Evolutionary conservation across 2,329 filamentous ascomycete genomes (phyloP).

Genomic region (Fusarium sp.): DNA sequence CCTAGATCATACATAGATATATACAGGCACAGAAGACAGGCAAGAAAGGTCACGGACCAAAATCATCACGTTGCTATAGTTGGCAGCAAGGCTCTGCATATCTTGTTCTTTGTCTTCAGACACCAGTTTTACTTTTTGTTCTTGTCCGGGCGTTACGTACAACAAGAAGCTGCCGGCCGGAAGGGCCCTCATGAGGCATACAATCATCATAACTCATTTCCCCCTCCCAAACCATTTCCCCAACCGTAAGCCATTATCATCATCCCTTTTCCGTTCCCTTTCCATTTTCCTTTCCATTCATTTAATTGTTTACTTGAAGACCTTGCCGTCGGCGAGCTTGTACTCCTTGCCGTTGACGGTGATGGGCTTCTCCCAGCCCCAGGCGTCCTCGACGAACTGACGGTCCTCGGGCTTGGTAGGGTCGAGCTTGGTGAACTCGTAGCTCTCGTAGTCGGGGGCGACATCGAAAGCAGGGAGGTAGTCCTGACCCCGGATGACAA

Average conservation of each 20-base stretch:
- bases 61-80: background rate
- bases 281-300: conserved; percentile 31
- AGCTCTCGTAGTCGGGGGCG: conserved; percentile 97
- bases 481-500: conserved; percentile 94
- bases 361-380: conserved; percentile 92
- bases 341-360: conserved; percentile 89
- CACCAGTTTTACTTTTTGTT: conserved; percentile 29
- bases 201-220: conserved; percentile 51
- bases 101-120: conserved; percentile 42
- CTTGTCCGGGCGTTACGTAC: conserved; percentile 38
- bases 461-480: conserved; percentile 91
- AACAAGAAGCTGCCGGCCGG: conserved; percentile 39
- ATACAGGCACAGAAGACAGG: background rate
- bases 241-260: conserved; percentile 56
- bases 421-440: conserved; percentile 97
- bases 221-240: conserved; percentile 44
- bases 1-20: background rate
- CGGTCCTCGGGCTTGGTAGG: conserved; percentile 86
- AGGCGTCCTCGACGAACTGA: conserved; percentile 88
- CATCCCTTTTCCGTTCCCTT: conserved; percentile 41
- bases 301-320: conserved; percentile 88
- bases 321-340: conserved; percentile 92
- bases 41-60: background rate
- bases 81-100: conserved; percentile 31
- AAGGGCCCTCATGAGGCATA: conserved; percentile 45